phyloP scores from a whole-genome alignment of 1,284 basidiomycete genomes.

The Coriolopsis trogii region DNA sequence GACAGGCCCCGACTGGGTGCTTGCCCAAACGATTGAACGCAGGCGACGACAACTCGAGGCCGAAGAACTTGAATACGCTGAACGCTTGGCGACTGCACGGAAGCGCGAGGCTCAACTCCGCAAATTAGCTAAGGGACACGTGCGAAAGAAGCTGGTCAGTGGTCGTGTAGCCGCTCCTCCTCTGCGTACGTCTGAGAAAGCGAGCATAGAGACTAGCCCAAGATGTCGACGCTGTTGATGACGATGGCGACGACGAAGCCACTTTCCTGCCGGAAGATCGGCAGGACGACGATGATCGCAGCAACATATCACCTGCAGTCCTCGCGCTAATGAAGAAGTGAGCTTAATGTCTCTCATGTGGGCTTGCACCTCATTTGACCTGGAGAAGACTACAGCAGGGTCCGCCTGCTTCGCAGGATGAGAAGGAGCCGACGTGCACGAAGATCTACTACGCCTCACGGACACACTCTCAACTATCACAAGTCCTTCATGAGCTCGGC shows the following conservation, averaged over 20 bases:
- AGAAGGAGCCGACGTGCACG: constrained; percentile 63
- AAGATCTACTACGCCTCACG: constrained; percentile 94
- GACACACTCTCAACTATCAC: constrained; percentile 94
- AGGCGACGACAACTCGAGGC: constrained; percentile 65
- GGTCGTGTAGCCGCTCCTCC: background rate
- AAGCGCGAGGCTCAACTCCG: constrained; percentile 51
- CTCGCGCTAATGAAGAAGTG: constrained; percentile 82
- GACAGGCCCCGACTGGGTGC: constrained; percentile 85
- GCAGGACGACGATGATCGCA: constrained; percentile 32
- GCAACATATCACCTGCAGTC: constrained; percentile 79
- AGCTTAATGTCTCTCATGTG: constrained; percentile 27
- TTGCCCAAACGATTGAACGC: constrained; percentile 74
- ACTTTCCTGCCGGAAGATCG: constrained; percentile 63
- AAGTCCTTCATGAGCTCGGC: constrained; percentile 85
- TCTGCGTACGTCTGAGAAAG: background rate
- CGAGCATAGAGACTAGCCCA: constrained; percentile 1
- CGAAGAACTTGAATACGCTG: constrained; percentile 65
- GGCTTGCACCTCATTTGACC: background rate
- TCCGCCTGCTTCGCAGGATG: constrained; percentile 28
- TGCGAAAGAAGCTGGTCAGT: constrained; percentile 62
- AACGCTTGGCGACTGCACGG: constrained; percentile 60
- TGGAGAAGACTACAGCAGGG: background rate
- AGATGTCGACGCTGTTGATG: background rate
- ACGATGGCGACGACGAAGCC: constrained; percentile 44
- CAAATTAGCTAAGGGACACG: constrained; percentile 38